Evolutionary conservation across 2,329 filamentous ascomycete species (phyloP), one percentile per base, ranked within the genome.

Genomic region (Cladosporium colombiae): DNA sequence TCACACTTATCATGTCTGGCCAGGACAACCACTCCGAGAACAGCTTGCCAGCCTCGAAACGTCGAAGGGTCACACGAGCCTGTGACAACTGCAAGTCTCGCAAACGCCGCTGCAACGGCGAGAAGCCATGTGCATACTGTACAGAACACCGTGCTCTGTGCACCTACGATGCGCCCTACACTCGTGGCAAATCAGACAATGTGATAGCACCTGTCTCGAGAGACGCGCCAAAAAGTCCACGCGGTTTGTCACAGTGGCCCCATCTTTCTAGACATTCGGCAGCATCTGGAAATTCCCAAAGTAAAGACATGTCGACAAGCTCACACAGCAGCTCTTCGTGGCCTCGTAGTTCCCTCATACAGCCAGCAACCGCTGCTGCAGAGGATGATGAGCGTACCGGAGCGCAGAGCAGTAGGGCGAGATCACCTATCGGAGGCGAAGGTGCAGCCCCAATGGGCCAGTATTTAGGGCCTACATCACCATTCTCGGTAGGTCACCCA

Each of bases 121-220:
- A 74, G 23, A 72, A 77, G 35, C 80, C 80, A 2, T 82, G 80
- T 64, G 68, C 70, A 13, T 70, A 77, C 1, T 82, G 80, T 67
- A 69, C 68, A 40, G 66, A 68, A 37, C 72, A 74, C 21, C 73
- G 70, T 29, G 68, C 70, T 7, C 67, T 68, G 16, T 86, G 84
- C 73, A 81, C 81, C 21, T 86, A 83, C 68, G 80, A 81, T 27
- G 82, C 83, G 23, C 77, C 78, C 0, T 85, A 86, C 69, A 81
- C 79, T 21, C 75, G 83, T 75, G 81, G 68, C 66, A 67, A 68
- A 33, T 63, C 70, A 1, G 71, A 71, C 55, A 57, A 25, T 31
- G 14, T 70, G 33, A 29, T 37, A 37, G 61, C 81, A 37, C 81
- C 81, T 8, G 76, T 78, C 33, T 74, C 81, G 56, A 5, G 37